Base-by-base conservation (phyloP, 148 eudicot genomes). In the Beta vulgaris region DNA sequence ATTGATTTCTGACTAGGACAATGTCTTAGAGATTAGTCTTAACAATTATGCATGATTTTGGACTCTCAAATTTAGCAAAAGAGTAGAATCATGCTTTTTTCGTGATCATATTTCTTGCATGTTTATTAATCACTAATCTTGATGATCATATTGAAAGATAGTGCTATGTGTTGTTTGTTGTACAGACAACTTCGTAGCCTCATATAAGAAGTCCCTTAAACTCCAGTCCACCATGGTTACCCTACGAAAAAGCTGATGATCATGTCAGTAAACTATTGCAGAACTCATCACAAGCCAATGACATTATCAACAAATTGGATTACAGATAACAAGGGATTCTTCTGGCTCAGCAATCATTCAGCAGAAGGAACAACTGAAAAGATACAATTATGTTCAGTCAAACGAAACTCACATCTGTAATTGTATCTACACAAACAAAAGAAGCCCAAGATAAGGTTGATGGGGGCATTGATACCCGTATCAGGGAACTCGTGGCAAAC, bases 401-500 rank as follows among this genome's bases (percentile, higher is more conserved):
- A n/a, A 71, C 89, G 36, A 85, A 79, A 78, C 82, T 82, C 67
- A 74, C 78, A 70, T 88, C 93, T 15, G 79, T 86, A 69, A 80
- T 86, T 29, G 71, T 88, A 31, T 76, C 93, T 72, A 76, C 88
- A 28, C 78, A 82, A 46, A 61, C 82, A 28, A 67, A 39, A 23
- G 93, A 87, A 74, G 65, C 76, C 31, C 84, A 86, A 82, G 74
- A 82, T 42, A 88, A 82, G 46, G 53, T 40, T 59, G 79, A 78
- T 49, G 73, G 86, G 42, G 93, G 51, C 42, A 69, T 86, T 49
- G 96, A 89, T 66, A 79, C 77, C 68, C 87, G 77, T 77, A 86
- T 89, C 31, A 84, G 53, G 78, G 81, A 77, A 55, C 74, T 87
- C 61, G 86, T 94, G 16, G 91, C 85, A 76, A 88, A 89, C 42